phyloP scores from a whole-genome alignment of 2,329 filamentous ascomycete genomes.

The Clathrospora elynae region DNA sequence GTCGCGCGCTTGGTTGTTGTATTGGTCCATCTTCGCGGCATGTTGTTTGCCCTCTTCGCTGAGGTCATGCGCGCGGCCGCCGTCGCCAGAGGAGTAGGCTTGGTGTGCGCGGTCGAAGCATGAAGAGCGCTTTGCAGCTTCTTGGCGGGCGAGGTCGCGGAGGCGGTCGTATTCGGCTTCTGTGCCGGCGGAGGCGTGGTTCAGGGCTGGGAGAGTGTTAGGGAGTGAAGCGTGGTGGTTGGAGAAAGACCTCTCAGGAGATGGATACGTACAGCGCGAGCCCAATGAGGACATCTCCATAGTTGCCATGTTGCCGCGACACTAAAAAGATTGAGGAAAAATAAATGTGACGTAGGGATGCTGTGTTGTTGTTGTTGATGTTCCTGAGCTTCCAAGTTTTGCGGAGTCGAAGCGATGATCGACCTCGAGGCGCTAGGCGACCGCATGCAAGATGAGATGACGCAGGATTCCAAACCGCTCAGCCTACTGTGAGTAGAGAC shows the following conservation, averaged over 20 bases:
- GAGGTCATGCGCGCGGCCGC: slow-evolving; percentile 79
- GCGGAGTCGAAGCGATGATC: slow-evolving; percentile 10
- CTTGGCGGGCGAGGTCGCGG: slow-evolving; percentile 78
- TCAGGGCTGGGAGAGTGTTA: slow-evolving; percentile 34
- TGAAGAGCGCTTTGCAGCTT: slow-evolving; percentile 75
- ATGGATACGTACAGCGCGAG: slow-evolving; percentile 38
- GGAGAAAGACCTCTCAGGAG: neutral
- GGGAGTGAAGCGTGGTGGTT: neutral
- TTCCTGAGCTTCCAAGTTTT: too few relatives aligned
- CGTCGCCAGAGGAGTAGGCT: slow-evolving; percentile 83
- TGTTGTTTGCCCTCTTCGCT: slow-evolving; percentile 86
- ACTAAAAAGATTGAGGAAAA: slow-evolving; percentile 6
- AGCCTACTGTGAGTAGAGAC: slow-evolving; percentile 5
- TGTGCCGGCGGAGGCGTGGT: slow-evolving; percentile 41
- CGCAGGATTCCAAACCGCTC: slow-evolving; percentile 25
- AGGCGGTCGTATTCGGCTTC: slow-evolving; percentile 93
- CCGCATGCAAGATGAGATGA: slow-evolving; percentile 27
- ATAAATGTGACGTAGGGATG: slow-evolving; percentile 4
- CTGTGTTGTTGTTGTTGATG: slow-evolving; percentile 24
- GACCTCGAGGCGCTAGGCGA: slow-evolving; percentile 25
- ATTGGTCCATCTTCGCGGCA: slow-evolving; percentile 80
- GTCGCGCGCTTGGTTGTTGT: slow-evolving; percentile 89
- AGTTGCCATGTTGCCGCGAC: slow-evolving; percentile 32
- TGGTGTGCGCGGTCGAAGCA: slow-evolving; percentile 73
- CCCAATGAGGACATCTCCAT: slow-evolving; percentile 46